A percentile compares a stretch with the other conserved stretches of the same genome.
These are phyloP conservation scores for Bassia scoparia DNA, from an alignment of 148 eudicot genomes.

Conservation along the genomic window DNA sequence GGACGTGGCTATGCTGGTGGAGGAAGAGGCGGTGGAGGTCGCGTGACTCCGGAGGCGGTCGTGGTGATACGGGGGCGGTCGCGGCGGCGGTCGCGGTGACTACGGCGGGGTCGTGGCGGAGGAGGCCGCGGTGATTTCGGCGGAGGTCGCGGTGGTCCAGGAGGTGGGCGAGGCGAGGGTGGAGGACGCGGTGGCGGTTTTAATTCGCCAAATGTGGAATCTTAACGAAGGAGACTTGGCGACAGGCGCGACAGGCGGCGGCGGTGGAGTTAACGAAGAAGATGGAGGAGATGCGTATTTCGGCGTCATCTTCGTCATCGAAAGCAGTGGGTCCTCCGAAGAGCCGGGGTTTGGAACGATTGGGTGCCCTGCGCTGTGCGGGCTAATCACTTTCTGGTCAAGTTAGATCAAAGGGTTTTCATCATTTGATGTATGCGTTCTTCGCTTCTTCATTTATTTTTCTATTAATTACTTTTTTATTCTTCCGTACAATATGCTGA, in stretches of 20 bases:
- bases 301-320: slow-evolving; percentile 37
- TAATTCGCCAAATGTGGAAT: slow-evolving; percentile 6
- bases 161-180: slow-evolving; percentile 23
- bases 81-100: slow-evolving; percentile 20
- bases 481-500: background rate
- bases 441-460: background rate
- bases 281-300: slow-evolving; percentile 15
- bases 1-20: slow-evolving; percentile 21
- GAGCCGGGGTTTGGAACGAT: slow-evolving; percentile 49
- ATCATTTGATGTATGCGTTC: slow-evolving; percentile 59
- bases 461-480: too few species aligned
- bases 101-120: slow-evolving; percentile 13
- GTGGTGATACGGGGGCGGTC: slow-evolving; percentile 14
- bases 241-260: slow-evolving; percentile 7
- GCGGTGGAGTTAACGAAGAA: background rate
- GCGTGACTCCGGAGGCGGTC: slow-evolving; percentile 10
- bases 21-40: slow-evolving; percentile 16
- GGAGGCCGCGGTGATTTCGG: slow-evolving; percentile 4
- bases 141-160: slow-evolving; percentile 17
- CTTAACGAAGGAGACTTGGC: slow-evolving; percentile 15
- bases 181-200: slow-evolving; percentile 24
- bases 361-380: slow-evolving; percentile 36
- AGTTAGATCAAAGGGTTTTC: slow-evolving; percentile 38
- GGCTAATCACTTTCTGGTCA: slow-evolving; percentile 70
- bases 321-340: slow-evolving; percentile 33